A percentile compares a stretch with the other conserved stretches of the same genome.
Conservation (phyloP, 306 rosid species). For the Lathyrus tuberosus region DNA sequence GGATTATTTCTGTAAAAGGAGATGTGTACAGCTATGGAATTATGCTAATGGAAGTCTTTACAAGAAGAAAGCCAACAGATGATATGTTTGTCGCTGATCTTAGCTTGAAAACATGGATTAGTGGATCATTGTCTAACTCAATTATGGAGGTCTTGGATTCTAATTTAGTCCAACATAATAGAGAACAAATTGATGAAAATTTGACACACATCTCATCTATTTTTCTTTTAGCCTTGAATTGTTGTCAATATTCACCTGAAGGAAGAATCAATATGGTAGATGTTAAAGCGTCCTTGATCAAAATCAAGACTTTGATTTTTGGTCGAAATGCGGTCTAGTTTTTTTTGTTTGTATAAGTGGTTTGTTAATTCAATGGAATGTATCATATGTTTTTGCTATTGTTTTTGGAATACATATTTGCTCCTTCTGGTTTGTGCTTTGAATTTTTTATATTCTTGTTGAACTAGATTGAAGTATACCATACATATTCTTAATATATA, state of each 20-base stretch:
- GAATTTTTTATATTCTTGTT: too few relatives aligned
- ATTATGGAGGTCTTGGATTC: slow-evolving; percentile 19
- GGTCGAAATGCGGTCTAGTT: too few relatives aligned
- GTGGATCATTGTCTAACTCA: slow-evolving; percentile 8
- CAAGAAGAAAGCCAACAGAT: background rate
- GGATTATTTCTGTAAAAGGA: background rate
- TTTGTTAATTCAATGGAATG: too few relatives aligned
- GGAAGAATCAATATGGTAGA: slow-evolving; percentile 11
- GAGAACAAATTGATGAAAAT: background rate
- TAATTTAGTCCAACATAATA: slow-evolving; percentile 4
- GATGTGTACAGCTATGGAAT: background rate
- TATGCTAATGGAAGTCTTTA: background rate
- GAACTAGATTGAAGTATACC: too few relatives aligned
- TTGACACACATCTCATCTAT: background rate
- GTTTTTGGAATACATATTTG: too few relatives aligned
- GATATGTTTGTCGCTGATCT: background rate
- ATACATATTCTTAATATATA: too few relatives aligned
- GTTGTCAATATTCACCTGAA: slow-evolving; percentile 16
- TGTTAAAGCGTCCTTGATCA: background rate
- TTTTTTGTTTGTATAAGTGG: too few relatives aligned
- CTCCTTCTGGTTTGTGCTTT: too few relatives aligned
- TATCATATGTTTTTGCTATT: too few relatives aligned
- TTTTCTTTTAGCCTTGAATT: slow-evolving; percentile 1
- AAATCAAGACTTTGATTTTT: slow-evolving; percentile 11
- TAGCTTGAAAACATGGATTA: slow-evolving; percentile 8